These are phyloP conservation scores for Pseudovirgaria hyperparasitica DNA, from an alignment of 2,329 filamentous ascomycete genomes.

Conservation along the genomic window DNA sequence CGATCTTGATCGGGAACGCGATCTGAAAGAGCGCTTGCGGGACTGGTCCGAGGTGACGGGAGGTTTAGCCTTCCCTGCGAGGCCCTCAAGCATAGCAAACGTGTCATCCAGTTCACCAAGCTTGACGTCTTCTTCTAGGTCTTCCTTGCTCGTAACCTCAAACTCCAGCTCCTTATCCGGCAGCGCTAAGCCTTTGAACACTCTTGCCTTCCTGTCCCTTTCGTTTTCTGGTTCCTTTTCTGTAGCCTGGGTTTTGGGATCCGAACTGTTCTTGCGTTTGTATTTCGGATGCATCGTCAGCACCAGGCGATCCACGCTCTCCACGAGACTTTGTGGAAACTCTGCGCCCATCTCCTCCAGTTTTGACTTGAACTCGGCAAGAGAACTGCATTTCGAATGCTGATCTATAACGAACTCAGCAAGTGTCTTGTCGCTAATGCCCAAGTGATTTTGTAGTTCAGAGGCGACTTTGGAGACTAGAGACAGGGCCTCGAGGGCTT, in stretches of 20 bases:
- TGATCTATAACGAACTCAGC: constrained; percentile 94
- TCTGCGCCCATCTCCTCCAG: constrained; percentile 67
- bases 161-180: constrained; percentile 58
- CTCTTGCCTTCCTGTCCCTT: constrained; percentile 61
- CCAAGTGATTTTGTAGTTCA: constrained; percentile 87
- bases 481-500: constrained; percentile 82
- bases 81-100: constrained; percentile 74
- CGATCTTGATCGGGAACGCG: constrained; percentile 40
- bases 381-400: constrained; percentile 59
- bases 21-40: constrained; percentile 37
- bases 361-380: constrained; percentile 62
- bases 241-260: constrained; percentile 22
- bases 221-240: constrained; percentile 28
- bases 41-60: constrained; percentile 32
- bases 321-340: constrained; percentile 74
- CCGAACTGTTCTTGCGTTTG: constrained; percentile 41
- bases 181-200: constrained; percentile 84
- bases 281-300: constrained; percentile 84
- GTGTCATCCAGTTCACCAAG: constrained; percentile 79
- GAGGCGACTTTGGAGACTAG: constrained; percentile 90
- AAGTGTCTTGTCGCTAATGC: constrained; percentile 84
- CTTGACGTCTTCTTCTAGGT: constrained; percentile 27
- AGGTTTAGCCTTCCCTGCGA: constrained; percentile 55
- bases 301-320: constrained; percentile 83
- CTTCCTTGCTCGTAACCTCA: constrained; percentile 38